Base-by-base conservation (phyloP, 805 yeast genomes). In the Ogataea methanolica region DNA sequence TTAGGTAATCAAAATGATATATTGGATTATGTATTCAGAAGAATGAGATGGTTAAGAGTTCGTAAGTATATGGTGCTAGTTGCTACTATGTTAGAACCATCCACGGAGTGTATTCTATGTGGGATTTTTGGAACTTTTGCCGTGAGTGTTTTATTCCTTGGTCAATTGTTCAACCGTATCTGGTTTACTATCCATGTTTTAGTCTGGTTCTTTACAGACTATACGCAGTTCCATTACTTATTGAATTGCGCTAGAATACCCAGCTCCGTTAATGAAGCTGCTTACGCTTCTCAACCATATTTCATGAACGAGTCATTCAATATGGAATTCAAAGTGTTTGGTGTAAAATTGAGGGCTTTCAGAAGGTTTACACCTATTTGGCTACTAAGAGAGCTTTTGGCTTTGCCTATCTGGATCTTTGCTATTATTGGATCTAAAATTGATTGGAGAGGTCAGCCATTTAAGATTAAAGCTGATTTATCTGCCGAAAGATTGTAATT, bases 41-140 rank as follows among this genome's bases (percentile, higher is more conserved):
- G 97, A 46, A 80, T 84, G 23, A 71, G 97, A 47, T 89, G 97
- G 97, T 67, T 89, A 21, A 72, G 96, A 39, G 95, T 88, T 12
- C 71, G 97, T 33, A 86, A 85, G 59, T 88, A 87, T 62, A 88
- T 89, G 95, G 96, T 89, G 3, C 67, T 84, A 31, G 80, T 81
- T 14, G 96, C 96, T 1, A 89, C 97, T 0, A 61, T 89, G 43
- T 69, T 88, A 26, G 97, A 89, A 60, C 96, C 97, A 3, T 77
- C 91, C 6, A 89, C 97, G 0, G 97, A 89, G 62, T 77, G 85
- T 41, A 51, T 89, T 2, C 62, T 88, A 3, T 75, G 83, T 55
- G 94, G 92, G 0, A 19, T 75, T 0, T 77, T 79, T 61, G 96
- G 96, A 5, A 69, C 83, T 0, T 78, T 72, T 60, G 83, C 83